These are phyloP conservation scores for Saccharomyces cerevisiae DNA, from an alignment of 805 yeast species.

Conservation along the genomic window DNA sequence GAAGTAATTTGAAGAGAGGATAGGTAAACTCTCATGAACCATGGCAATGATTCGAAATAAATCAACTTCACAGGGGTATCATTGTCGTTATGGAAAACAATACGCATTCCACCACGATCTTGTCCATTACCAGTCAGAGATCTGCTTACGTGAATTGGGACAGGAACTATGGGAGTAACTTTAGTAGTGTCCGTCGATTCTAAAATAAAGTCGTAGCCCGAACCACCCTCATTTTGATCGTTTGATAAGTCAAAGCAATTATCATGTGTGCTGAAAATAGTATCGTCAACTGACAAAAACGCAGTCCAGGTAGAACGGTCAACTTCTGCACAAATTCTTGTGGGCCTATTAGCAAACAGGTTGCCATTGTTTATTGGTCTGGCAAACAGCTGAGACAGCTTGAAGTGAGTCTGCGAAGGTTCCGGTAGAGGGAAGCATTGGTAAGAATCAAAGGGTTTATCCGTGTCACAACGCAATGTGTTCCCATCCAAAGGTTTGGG, in stretches of 20 bases:
- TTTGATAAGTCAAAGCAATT: constrained; percentile 33
- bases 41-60: constrained; percentile 79
- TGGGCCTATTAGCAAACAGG: constrained; percentile 39
- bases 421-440: constrained; percentile 75
- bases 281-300: constrained; percentile 24
- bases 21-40: constrained; percentile 82
- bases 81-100: constrained; percentile 65
- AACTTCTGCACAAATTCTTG: constrained; percentile 35
- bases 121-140: constrained; percentile 88
- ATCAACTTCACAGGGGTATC: constrained; percentile 40
- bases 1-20: constrained; percentile 44
- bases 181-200: constrained; percentile 39
- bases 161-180: constrained; percentile 35
- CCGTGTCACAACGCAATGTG: constrained; percentile 62
- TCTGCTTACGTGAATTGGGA: constrained; percentile 70
- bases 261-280: constrained; percentile 26
- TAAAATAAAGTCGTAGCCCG: constrained; percentile 25
- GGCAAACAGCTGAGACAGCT: constrained; percentile 63
- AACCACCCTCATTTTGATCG: constrained; percentile 4
- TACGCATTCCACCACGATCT: constrained; percentile 82
- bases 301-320: constrained; percentile 41
- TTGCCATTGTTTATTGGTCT: constrained; percentile 56
- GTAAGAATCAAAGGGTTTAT: constrained; percentile 51
- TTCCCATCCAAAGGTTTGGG: constrained; percentile 73
- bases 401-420: constrained; percentile 38